A percentile compares a stretch with the other conserved stretches of the same genome.
phyloP scores from a whole-genome alignment of 257 asterid genomes.

The Solanum ahanhuiri region DNA sequence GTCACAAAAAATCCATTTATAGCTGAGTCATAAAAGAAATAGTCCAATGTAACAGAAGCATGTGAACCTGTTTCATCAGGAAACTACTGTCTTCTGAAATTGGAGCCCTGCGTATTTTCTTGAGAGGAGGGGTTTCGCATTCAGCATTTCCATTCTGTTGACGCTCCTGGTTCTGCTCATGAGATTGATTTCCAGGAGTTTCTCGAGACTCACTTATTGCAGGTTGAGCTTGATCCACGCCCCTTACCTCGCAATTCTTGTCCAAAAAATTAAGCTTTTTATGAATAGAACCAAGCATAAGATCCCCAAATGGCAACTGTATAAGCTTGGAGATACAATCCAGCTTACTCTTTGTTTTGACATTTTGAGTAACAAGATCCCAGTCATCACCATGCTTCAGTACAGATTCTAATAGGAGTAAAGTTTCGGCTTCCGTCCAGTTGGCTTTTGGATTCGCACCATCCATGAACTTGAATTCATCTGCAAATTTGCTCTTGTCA shows the following conservation, averaged over 20 bases:
- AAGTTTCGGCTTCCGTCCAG: constrained; percentile 90
- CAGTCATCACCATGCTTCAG: constrained; percentile 89
- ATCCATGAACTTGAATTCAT: constrained; percentile 57
- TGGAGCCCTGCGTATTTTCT: constrained; percentile 42
- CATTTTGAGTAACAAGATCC: constrained; percentile 76
- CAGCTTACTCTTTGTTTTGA: constrained; percentile 66
- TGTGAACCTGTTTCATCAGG: constrained; percentile 72
- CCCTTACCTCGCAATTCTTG: constrained; percentile 19
- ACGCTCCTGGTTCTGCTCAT: constrained; percentile 26
- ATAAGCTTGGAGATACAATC: constrained; percentile 90
- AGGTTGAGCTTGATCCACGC: constrained; percentile 17
- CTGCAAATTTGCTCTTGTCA: constrained; percentile 37
- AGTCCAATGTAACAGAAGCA: not conserved
- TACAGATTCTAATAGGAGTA: constrained; percentile 79
- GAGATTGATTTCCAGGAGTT: constrained; percentile 11
- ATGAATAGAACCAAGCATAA: constrained; percentile 50
- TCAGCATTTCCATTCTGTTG: constrained; percentile 34
- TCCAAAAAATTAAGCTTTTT: constrained; percentile 38
- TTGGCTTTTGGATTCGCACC: constrained; percentile 24
- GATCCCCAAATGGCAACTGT: constrained; percentile 85
- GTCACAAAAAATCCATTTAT: not conserved
- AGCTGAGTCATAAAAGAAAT: not conserved
- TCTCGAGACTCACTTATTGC: constrained; percentile 29
- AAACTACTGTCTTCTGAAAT: constrained; percentile 40
- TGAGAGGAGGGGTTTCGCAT: constrained; percentile 42